Conservation (phyloP, 2,329 filamentous ascomycete species). For the Biscogniauxia marginata region DNA sequence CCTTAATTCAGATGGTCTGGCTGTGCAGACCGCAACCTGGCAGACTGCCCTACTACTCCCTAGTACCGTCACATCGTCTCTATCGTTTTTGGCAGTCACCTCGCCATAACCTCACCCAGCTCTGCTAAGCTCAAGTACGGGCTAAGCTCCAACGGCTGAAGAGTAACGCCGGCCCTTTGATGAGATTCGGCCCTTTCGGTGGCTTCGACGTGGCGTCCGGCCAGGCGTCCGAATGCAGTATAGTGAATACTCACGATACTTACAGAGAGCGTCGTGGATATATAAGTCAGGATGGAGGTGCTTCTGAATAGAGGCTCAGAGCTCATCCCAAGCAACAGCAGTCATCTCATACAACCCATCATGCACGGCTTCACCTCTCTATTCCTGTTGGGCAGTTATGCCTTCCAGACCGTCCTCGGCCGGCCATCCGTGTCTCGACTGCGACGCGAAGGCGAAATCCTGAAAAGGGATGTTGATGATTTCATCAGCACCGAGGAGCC, state of each 20-base stretch:
- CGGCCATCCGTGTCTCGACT: slow-evolving; percentile 37
- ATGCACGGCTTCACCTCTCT: slow-evolving; percentile 52
- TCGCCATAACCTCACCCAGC: slow-evolving; percentile 3
- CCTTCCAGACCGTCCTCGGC: slow-evolving; percentile 51
- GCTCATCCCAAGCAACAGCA: slow-evolving; percentile 23
- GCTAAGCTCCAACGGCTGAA: slow-evolving; percentile 13
- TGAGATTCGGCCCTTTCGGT: slow-evolving; percentile 24
- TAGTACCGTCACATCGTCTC: slow-evolving; percentile 1
- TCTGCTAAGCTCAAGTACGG: too few relatives aligned
- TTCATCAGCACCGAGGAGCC: slow-evolving; percentile 53
- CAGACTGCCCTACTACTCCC: not conserved
- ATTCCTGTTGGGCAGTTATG: slow-evolving; percentile 50
- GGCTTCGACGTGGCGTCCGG: slow-evolving; percentile 8
- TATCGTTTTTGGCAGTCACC: slow-evolving; percentile 12
- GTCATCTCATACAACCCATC: slow-evolving; percentile 37
- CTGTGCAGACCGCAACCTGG: not conserved
- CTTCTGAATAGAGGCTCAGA: slow-evolving; percentile 16
- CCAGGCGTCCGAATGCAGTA: slow-evolving; percentile 18
- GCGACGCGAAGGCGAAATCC: slow-evolving; percentile 35
- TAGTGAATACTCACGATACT: slow-evolving; percentile 15
- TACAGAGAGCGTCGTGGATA: slow-evolving; percentile 17
- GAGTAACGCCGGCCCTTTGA: slow-evolving; percentile 14
- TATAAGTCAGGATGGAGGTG: slow-evolving; percentile 29
- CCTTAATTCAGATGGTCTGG: not conserved
- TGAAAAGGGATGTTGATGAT: slow-evolving; percentile 49